These are phyloP conservation scores for Blepharisma stoltei DNA, from an alignment of 73 alveolate species.

Conservation along the genomic window DNA sequence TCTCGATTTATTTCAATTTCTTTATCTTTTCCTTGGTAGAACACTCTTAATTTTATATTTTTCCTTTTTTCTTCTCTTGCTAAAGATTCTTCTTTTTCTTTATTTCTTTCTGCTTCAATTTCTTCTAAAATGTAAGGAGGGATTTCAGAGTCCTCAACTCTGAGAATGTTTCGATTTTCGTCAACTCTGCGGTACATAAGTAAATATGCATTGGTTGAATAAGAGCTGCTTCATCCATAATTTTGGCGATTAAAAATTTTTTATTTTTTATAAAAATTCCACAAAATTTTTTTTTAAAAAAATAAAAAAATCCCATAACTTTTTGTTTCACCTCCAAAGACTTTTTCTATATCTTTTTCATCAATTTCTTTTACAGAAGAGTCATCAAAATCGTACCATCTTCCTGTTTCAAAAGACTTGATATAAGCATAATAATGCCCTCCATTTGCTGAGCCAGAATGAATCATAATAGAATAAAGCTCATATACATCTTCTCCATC, in stretches of 20 bases:
- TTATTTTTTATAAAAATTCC: too few relatives aligned
- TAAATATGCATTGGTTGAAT: slow-evolving; percentile 16
- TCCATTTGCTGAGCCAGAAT: slow-evolving; percentile 91
- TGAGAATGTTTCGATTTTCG: neutral
- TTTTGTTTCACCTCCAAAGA: slow-evolving; percentile 67
- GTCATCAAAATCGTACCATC: slow-evolving; percentile 87
- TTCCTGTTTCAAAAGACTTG: slow-evolving; percentile 68
- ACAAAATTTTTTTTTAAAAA: too few relatives aligned
- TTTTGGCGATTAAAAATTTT: too few relatives aligned
- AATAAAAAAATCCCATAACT: too few relatives aligned
- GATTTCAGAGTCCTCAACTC: neutral
- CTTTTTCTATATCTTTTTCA: slow-evolving; percentile 51
- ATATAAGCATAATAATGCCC: slow-evolving; percentile 95
- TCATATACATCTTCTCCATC: slow-evolving; percentile 89
- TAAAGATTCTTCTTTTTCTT: neutral
- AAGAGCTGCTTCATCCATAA: too few relatives aligned
- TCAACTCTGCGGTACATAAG: slow-evolving; percentile 4
- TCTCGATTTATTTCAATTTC: neutral
- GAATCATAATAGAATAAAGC: slow-evolving; percentile 80
- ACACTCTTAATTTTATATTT: neutral
- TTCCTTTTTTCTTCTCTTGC: neutral
- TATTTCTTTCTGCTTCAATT: neutral
- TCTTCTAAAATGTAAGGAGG: neutral
- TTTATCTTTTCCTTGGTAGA: neutral
- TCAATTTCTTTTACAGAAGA: slow-evolving; percentile 71